These are phyloP conservation scores for Alternaria solani DNA, from an alignment of 2,329 filamentous ascomycete genomes.

Conservation along the genomic window DNA sequence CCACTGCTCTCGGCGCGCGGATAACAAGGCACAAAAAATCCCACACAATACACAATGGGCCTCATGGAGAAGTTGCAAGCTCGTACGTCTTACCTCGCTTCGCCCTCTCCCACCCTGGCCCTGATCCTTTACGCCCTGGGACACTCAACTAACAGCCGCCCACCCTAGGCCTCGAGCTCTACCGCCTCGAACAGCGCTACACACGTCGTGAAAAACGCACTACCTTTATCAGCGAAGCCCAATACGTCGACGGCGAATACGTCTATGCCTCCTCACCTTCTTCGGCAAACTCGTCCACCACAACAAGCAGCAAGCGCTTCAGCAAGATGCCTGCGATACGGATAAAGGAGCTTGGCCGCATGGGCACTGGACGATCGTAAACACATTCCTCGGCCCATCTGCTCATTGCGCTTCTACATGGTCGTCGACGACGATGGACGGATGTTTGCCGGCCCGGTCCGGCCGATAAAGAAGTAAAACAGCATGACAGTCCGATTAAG, in stretches of 20 bases:
- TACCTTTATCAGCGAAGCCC: conserved; percentile 85
- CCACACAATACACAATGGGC: conserved; percentile 44
- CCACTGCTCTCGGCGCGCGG: conserved; percentile 14
- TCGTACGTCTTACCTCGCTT: conserved; percentile 39
- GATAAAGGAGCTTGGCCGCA: conserved; percentile 44
- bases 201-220: conserved; percentile 89
- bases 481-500: background rate
- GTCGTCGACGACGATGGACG: background rate
- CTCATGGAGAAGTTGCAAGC: conserved; percentile 52
- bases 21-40: conserved; percentile 6
- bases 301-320: conserved; percentile 40
- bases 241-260: conserved; percentile 96
- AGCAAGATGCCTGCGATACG: conserved; percentile 47
- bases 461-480: background rate
- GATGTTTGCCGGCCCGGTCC: background rate
- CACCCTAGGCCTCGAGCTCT: conserved; percentile 77
- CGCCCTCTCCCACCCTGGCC: conserved; percentile 10
- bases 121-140: conserved; percentile 4
- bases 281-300: conserved; percentile 39
- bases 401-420: background rate
- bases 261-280: conserved; percentile 66
- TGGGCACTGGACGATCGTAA: conserved; percentile 38
- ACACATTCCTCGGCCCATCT: background rate
- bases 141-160: conserved; percentile 12
- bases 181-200: conserved; percentile 94